Base-by-base conservation (phyloP, 371 early-diverging fungal species). In the Chytridium lagenaria region DNA sequence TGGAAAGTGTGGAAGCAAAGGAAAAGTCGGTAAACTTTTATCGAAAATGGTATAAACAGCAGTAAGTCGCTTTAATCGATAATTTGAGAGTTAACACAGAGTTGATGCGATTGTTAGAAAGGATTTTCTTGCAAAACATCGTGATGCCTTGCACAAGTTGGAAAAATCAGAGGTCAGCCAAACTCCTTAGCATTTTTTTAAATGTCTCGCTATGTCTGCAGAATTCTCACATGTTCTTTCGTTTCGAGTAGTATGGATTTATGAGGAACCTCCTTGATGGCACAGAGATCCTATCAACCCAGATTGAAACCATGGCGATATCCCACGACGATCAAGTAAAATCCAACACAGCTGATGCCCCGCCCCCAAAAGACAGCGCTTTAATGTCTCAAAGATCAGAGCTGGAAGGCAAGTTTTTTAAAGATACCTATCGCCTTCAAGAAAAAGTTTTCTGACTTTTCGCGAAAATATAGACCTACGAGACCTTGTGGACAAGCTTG, bases 181-280 rank as follows among this genome's bases (percentile, higher is more conserved):
- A 23, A 30, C 19, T 44, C 12, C 19, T 44, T 44, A 44, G 44
- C 44, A 44, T 19, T 7, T 44, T 7, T 7, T 12, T 16, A 12
- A 40, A 15, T 5, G 10, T 16, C 3, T 16, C 2, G 30, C 39
- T 40, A 23, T 40, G 5, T 23, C 44, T 44, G 37, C 12, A 15
- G 5, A 16, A 19, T 12, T 38, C 12, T n/a, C n/a, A n/a, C n/a
- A n/a, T n/a, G n/a, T n/a, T n/a, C n/a, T n/a, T n/a, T n/a, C n/a
- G n/a, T n/a, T n/a, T n/a, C n/a, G n/a, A n/a, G n/a, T 28, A 66
- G 66, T 66, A 66, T 40, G 66, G 66, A 16, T 66, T 15, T 26
- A 40, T 66, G 40, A 38, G 66, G 12, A 38, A 66, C 28, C 23
- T 66, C 5, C 44, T 66, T 16, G 66, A 66, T 37, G 37, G 44